Evolutionary conservation across 2,329 filamentous ascomycete genomes (phyloP), one percentile per base, ranked within the genome.

Genomic region (Scedosporium apiospermum): DNA sequence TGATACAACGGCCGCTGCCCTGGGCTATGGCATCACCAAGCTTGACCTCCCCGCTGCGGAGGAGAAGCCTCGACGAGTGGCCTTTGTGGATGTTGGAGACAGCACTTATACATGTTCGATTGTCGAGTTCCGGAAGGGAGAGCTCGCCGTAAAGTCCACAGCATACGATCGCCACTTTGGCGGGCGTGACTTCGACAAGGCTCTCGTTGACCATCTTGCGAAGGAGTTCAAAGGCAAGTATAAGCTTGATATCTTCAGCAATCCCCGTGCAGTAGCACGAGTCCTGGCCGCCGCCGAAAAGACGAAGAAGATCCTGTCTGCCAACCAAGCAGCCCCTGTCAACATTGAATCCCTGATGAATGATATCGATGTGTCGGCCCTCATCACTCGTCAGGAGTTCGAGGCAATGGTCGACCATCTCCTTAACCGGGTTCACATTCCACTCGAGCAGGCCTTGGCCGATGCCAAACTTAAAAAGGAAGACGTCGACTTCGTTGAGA

Each of bases 301-400:
- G 84, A 80, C 96, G 74, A 99, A 99, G 88, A 98, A 98, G 87
- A 88, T 98, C 63, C 82, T 99, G 63, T 98, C 93, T 42, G 95
- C 95, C 74, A 98, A 98, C 80, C 89, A 93, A 69, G 85, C 89
- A 72, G 92, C 93, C 18, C 91, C 93, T 59, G 78, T 99, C 76
- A 98, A 93, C 82, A 96, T 99, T 71, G 95, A 99, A 81, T 97
- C 93, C 42, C 82, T 99, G 69, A 98, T 99, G 93, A 96, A 98
- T 77, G 95, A 99, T 74, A 81, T 96, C 65, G 95, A 99, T 74
- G 95, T 96, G 44, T 86, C 85, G 62, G 82, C 89, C 65, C 89
- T 96, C 83, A 83, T 99, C 72, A 97, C 93, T 75, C 89, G 95
- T 66, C 90, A 96, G 72, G 93, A 98, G 74, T 87, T 99, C 63